Percentiles rank a stretch among this genome's conserved stretches.
Conservation (phyloP, 257 asterid genomes). For the Euphrasia confusa region DNA sequence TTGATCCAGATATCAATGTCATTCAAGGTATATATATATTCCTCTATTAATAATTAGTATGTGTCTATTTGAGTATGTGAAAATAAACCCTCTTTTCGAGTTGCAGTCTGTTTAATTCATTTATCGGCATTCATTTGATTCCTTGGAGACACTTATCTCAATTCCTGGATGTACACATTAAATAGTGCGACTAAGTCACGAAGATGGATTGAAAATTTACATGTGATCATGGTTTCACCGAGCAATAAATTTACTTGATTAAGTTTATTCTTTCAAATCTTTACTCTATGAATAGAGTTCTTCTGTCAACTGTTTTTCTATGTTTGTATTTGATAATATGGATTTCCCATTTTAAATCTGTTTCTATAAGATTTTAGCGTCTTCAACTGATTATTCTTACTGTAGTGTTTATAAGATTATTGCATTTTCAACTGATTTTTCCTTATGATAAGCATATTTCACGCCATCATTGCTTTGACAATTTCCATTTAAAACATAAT, state of each 20-base stretch:
- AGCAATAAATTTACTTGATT: too few species aligned
- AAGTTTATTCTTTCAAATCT: neutral
- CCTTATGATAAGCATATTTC: neutral
- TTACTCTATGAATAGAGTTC: neutral
- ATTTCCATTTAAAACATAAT: neutral
- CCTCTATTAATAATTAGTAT: neutral
- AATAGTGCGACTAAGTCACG: neutral
- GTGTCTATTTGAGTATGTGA: neutral
- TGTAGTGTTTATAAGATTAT: neutral
- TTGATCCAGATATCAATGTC: conserved; percentile 30
- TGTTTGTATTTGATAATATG: conserved; percentile 1
- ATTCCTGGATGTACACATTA: neutral
- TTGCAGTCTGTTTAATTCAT: neutral
- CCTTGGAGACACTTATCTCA: neutral
- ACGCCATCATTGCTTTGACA: neutral
- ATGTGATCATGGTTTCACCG: neutral
- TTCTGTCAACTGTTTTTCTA: neutral
- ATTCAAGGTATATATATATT: conserved; percentile 27
- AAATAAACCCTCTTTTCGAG: neutral
- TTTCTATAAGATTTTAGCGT: neutral
- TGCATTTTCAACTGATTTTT: conserved; percentile 10
- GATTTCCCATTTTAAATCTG: neutral
- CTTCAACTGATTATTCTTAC: conserved; percentile 7
- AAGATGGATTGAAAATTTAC: neutral
- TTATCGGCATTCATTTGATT: conserved; percentile 1